Evolutionary conservation across 148 eudicot genomes (phyloP).

Genomic region (Dysphania ambrosioides): DNA sequence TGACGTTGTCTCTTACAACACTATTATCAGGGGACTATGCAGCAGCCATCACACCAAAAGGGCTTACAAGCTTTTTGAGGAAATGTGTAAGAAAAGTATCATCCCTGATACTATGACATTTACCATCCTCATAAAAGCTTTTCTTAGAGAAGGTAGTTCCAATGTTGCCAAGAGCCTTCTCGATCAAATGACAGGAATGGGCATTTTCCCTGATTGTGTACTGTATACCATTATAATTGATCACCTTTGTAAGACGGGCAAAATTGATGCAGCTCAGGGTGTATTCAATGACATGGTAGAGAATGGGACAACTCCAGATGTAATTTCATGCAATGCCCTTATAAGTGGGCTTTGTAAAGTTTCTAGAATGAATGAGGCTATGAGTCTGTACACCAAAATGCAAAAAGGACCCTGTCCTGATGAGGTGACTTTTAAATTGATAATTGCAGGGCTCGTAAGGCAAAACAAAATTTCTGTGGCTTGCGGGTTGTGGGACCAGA

Average conservation of each 20-base stretch:
- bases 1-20: constrained; percentile 82
- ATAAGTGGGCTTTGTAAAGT: constrained; percentile 75
- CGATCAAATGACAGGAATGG: constrained; percentile 70
- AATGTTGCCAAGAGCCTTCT: constrained; percentile 53
- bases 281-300: constrained; percentile 66
- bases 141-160: constrained; percentile 58
- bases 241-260: constrained; percentile 63
- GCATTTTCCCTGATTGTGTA: constrained; percentile 57
- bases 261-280: constrained; percentile 48
- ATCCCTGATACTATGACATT: constrained; percentile 79
- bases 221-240: constrained; percentile 69
- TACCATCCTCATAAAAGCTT: constrained; percentile 72
- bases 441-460: constrained; percentile 59
- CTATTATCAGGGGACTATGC: constrained; percentile 71
- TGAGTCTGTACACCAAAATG: constrained; percentile 68
- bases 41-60: constrained; percentile 33
- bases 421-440: constrained; percentile 73
- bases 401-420: constrained; percentile 60
- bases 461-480: constrained; percentile 65
- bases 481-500: constrained; percentile 79
- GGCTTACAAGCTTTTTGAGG: constrained; percentile 67
- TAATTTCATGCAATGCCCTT: constrained; percentile 68
- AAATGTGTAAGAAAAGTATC: constrained; percentile 70
- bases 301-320: constrained; percentile 69
- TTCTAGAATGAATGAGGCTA: constrained; percentile 58